Conservation (phyloP, 2,329 filamentous ascomycete genomes). For the Fusarium hainanense region DNA sequence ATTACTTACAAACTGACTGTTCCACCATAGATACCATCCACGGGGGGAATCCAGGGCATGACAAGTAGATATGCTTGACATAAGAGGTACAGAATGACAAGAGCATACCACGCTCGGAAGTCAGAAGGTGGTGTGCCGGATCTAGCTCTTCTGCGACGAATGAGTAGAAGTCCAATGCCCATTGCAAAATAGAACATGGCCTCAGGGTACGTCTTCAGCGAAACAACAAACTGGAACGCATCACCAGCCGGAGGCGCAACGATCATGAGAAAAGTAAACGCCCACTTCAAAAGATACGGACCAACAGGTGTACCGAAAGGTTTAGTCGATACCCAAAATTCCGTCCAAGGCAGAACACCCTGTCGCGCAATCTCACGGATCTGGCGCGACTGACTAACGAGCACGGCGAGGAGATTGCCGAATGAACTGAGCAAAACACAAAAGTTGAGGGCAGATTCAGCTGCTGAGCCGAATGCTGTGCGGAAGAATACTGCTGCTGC, state of each 20-base stretch:
- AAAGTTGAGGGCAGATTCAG: conserved; percentile 63
- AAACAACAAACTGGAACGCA: conserved; percentile 67
- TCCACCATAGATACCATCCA: conserved; percentile 67
- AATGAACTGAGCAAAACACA: conserved; percentile 68
- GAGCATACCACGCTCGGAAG: conserved; percentile 69
- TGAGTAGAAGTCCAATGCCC: conserved; percentile 66
- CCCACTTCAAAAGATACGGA: conserved; percentile 68
- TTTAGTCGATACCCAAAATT: conserved; percentile 70
- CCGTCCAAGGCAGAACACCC: conserved; percentile 69
- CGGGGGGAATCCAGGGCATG: conserved; percentile 79
- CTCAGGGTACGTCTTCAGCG: conserved; percentile 67
- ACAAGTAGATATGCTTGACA: conserved; percentile 71
- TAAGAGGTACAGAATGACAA: conserved; percentile 68
- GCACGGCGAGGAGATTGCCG: conserved; percentile 67
- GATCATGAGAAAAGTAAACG: conserved; percentile 69
- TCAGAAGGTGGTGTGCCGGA: conserved; percentile 60
- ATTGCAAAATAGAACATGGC: conserved; percentile 69
- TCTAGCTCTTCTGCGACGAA: conserved; percentile 65
- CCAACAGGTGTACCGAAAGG: conserved; percentile 61
- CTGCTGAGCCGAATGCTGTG: conserved; percentile 64
- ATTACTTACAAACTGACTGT: conserved; percentile 80
- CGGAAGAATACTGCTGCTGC: conserved; percentile 69
- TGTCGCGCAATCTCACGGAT: conserved; percentile 71
- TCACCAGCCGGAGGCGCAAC: conserved; percentile 70
- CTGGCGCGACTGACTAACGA: conserved; percentile 65